Conservation (phyloP, 495 filamentous ascomycete genomes). For the Neurospora sp. region DNA sequence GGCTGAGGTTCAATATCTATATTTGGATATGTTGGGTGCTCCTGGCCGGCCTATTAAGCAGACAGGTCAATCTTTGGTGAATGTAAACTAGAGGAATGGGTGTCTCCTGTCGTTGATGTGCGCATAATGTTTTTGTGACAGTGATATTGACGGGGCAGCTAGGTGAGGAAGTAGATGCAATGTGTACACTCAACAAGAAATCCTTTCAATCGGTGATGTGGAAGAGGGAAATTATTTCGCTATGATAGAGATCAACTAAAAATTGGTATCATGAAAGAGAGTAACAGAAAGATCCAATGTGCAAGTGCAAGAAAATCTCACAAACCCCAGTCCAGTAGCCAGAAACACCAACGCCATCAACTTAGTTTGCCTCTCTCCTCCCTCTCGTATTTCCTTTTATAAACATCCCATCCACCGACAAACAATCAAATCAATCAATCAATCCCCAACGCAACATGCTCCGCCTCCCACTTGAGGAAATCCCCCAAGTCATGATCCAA, state of each 20-base stretch:
- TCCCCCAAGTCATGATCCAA: constrained; percentile 43
- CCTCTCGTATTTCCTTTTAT: not conserved
- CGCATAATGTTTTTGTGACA: not conserved
- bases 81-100: not conserved
- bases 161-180: too few species aligned
- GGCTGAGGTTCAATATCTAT: not conserved
- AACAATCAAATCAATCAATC: not conserved
- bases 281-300: not conserved
- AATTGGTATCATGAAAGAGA: not conserved
- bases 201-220: not conserved
- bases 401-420: not conserved
- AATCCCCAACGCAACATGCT: constrained; percentile 18
- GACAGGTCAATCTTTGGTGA: not conserved
- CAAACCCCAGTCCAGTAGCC: not conserved
- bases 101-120: not conserved
- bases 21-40: not conserved
- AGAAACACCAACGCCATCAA: not conserved
- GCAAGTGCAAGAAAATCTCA: not conserved
- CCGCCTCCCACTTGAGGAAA: constrained; percentile 40
- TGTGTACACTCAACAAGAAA: not conserved
- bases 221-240: not conserved
- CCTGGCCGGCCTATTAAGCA: not conserved
- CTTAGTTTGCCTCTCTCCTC: not conserved
- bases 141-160: not conserved
- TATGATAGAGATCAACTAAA: not conserved